phyloP scores from a whole-genome alignment of 2,329 filamentous ascomycete species.

The Polychaeton citri region DNA sequence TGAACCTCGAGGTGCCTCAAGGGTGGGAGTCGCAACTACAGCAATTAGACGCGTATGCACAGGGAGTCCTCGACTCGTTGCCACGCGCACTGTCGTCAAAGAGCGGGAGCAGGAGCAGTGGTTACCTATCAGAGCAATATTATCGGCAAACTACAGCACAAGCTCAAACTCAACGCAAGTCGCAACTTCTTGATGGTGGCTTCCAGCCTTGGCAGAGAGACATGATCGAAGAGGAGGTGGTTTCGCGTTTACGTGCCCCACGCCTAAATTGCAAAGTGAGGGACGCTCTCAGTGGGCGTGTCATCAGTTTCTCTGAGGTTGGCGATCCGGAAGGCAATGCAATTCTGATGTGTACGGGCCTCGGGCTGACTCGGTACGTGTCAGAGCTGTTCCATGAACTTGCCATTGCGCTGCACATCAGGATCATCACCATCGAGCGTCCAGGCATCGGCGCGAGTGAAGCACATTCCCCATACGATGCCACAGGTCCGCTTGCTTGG shows the following conservation, averaged over 20 bases:
- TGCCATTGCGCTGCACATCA: constrained; percentile 68
- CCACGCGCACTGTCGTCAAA: not conserved
- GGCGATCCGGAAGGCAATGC: constrained; percentile 78
- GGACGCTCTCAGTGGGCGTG: constrained; percentile 70
- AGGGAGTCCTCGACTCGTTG: not conserved
- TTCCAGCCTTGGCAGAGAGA: constrained; percentile 45
- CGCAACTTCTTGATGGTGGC: constrained; percentile 14
- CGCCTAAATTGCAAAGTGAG: constrained; percentile 74
- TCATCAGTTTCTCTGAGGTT: constrained; percentile 89
- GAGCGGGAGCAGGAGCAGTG: not conserved
- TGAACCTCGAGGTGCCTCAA: not conserved
- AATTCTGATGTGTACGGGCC: constrained; percentile 87
- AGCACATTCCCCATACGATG: constrained; percentile 62
- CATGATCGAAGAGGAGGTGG: constrained; percentile 74
- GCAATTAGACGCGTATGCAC: not conserved
- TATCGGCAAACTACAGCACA: constrained; percentile 5
- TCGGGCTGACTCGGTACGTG: constrained; percentile 86
- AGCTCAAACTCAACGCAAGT: constrained; percentile 21
- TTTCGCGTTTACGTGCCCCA: constrained; percentile 66
- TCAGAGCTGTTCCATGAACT: constrained; percentile 92
- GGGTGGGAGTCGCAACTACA: not conserved
- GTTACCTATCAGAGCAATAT: not conserved
- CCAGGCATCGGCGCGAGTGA: constrained; percentile 86
- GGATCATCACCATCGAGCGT: constrained; percentile 80
- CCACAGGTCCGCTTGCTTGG: constrained; percentile 70